Conservation (phyloP, 177 flowering plant genomes). For the Vitis hybrid region DNA sequence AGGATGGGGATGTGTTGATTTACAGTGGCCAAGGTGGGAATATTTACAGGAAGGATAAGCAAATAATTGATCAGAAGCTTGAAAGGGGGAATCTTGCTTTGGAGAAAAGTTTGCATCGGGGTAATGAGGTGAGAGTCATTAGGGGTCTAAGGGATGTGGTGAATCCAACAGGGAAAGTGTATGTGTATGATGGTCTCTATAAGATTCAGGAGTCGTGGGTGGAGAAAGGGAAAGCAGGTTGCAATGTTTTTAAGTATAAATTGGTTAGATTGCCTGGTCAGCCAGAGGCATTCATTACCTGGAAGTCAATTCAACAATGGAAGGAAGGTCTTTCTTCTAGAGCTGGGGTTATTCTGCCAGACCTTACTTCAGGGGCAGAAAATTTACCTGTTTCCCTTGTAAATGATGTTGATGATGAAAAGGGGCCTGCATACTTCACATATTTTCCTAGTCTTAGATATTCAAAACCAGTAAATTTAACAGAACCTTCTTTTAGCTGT, state of each 20-base stretch:
- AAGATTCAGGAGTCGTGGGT: conserved; percentile 68
- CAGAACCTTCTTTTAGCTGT: conserved; percentile 42
- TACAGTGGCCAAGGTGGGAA: conserved; percentile 83
- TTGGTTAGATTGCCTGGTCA: conserved; percentile 61
- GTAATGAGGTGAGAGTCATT: conserved; percentile 67
- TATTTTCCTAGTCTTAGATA: conserved; percentile 42
- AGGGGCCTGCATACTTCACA: conserved; percentile 56
- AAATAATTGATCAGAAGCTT: conserved; percentile 65
- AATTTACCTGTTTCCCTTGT: conserved; percentile 66
- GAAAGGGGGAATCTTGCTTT: conserved; percentile 85
- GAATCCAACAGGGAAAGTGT: conserved; percentile 41
- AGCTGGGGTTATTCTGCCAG: conserved; percentile 56
- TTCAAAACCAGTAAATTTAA: conserved; percentile 23
- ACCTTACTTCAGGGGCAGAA: conserved; percentile 74
- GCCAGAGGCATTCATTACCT: conserved; percentile 47
- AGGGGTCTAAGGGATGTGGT: conserved; percentile 61
- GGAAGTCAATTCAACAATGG: conserved; percentile 73
- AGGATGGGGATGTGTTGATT: conserved; percentile 53
- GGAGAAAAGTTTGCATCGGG: conserved; percentile 57
- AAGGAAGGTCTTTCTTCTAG: conserved; percentile 45
- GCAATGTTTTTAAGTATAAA: conserved; percentile 66
- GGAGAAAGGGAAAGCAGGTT: conserved; percentile 64
- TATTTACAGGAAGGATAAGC: conserved; percentile 32
- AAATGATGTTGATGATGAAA: conserved; percentile 66
- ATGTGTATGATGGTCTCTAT: conserved; percentile 78